phyloP scores from a whole-genome alignment of 768 basidiomycete genomes.

The Lactarius deliciosus region DNA sequence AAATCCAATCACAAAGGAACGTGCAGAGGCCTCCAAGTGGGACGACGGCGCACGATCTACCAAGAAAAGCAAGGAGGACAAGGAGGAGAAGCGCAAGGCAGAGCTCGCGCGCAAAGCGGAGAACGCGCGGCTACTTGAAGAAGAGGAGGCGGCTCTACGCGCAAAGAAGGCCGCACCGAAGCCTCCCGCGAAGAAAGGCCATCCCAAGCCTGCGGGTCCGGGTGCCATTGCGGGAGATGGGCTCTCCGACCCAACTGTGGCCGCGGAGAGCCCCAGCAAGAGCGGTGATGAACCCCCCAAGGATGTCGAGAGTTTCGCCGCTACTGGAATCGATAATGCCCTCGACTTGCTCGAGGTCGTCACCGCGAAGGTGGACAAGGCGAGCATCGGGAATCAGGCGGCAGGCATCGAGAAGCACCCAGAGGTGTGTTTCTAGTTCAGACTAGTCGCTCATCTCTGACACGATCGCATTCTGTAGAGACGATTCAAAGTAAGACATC shows the following conservation, averaged over 20 bases:
- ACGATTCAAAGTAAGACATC: constrained; percentile 71
- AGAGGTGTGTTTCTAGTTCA: constrained; percentile 56
- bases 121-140: constrained; percentile 80
- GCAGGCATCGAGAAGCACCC: constrained; percentile 88
- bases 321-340: constrained; percentile 89
- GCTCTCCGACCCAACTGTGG: constrained; percentile 32
- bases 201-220: constrained; percentile 65
- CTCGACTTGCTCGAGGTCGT: constrained; percentile 87
- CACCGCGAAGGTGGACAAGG: constrained; percentile 91
- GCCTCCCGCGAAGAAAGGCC: constrained; percentile 24
- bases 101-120: constrained; percentile 86
- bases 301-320: constrained; percentile 67
- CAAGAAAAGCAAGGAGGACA: constrained; percentile 70
- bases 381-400: constrained; percentile 83
- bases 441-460: not conserved
- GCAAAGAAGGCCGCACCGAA: constrained; percentile 57
- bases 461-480: constrained; percentile 48
- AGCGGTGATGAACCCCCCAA: constrained; percentile 35
- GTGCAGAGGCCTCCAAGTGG: constrained; percentile 70
- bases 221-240: constrained; percentile 77
- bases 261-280: constrained; percentile 34
- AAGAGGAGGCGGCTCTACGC: constrained; percentile 69
- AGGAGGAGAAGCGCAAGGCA: constrained; percentile 77
- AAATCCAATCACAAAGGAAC: constrained; percentile 50
- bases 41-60: constrained; percentile 59